Percentiles rank a stretch among this genome's conserved stretches.
phyloP scores from a whole-genome alignment of 1,284 basidiomycete genomes.

The Cutaneotrichosporon dermatis region DNA sequence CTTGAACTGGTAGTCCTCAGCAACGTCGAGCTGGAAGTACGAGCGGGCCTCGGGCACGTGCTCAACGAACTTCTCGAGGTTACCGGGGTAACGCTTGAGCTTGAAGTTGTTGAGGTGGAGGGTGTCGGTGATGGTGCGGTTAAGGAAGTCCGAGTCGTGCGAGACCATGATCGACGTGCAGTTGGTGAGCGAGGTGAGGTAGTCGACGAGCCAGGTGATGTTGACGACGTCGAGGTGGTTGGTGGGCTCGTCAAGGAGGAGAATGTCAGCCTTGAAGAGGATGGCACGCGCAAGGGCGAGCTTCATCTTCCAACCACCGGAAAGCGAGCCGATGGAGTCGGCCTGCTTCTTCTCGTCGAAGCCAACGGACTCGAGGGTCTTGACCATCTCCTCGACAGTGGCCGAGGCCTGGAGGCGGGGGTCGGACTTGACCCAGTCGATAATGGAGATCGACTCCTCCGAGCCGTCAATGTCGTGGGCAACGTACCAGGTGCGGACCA shows the following conservation, averaged over 20 bases:
- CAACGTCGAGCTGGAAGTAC: slow-evolving; percentile 90
- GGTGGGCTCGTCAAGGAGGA: slow-evolving; percentile 94
- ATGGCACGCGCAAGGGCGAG: slow-evolving; percentile 96
- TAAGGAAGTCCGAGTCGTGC: slow-evolving; percentile 98
- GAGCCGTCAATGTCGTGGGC: slow-evolving; percentile 97
- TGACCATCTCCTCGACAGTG: slow-evolving; percentile 66
- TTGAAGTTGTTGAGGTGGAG: slow-evolving; percentile 99
- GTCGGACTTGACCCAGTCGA: slow-evolving; percentile 82
- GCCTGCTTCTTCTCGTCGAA: slow-evolving; percentile 83
- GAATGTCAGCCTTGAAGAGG: slow-evolving; percentile 97
- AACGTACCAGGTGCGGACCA: slow-evolving; percentile 96
- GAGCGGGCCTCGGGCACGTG: slow-evolving; percentile 95
- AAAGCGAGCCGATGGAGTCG: slow-evolving; percentile 82
- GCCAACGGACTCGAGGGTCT: slow-evolving; percentile 82
- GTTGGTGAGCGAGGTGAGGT: slow-evolving; percentile 78
- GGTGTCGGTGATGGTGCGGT: slow-evolving; percentile 97
- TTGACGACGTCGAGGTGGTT: slow-evolving; percentile 98
- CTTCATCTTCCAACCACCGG: slow-evolving; percentile 99
- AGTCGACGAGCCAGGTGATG: slow-evolving; percentile 93
- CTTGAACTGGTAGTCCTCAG: slow-evolving; percentile 96
- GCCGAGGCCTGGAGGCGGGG: slow-evolving; percentile 78
- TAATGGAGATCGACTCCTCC: slow-evolving; percentile 85
- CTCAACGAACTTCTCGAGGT: slow-evolving; percentile 93
- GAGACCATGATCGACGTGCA: slow-evolving; percentile 98
- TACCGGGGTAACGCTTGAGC: slow-evolving; percentile 93